These are phyloP conservation scores for Cystobasidium pallidum DNA, from an alignment of 1,284 basidiomycete species.

Conservation along the genomic window DNA sequence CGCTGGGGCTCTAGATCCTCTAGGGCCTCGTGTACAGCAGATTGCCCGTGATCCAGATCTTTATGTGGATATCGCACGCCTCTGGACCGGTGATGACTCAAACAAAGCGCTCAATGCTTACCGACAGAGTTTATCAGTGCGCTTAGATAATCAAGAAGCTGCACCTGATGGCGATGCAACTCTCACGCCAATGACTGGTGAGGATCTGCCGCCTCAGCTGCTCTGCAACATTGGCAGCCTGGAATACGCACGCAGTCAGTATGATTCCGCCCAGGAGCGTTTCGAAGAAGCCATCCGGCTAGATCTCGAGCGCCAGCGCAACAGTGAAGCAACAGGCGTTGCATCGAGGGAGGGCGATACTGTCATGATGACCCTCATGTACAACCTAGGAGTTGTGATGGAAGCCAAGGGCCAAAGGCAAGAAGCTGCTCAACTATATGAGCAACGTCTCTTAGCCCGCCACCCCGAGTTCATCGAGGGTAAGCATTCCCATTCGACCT, in stretches of 20 bases:
- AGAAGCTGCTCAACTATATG: constrained; percentile 79
- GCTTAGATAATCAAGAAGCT: constrained; percentile 59
- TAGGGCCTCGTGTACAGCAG: constrained; percentile 49
- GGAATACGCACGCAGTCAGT: constrained; percentile 70
- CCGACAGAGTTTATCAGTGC: constrained; percentile 69
- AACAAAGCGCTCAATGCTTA: constrained; percentile 74
- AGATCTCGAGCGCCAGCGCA: constrained; percentile 58
- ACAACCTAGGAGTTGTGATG: constrained; percentile 84
- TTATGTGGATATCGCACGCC: constrained; percentile 78
- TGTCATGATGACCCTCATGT: constrained; percentile 77
- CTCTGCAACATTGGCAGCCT: constrained; percentile 78
- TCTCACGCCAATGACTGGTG: constrained; percentile 48
- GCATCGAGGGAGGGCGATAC: constrained; percentile 62
- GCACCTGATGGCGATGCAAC: constrained; percentile 30
- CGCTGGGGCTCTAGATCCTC: constrained; percentile 25
- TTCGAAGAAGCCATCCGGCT: constrained; percentile 58
- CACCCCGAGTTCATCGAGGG: constrained; percentile 95
- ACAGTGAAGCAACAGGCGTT: constrained; percentile 52
- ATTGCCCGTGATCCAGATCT: constrained; percentile 77
- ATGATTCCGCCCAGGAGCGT: constrained; percentile 60
- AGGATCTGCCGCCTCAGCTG: constrained; percentile 62
- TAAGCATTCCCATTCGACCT: constrained; percentile 57
- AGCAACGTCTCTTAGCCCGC: constrained; percentile 70
- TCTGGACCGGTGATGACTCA: constrained; percentile 77
- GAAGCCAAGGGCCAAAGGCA: constrained; percentile 75